Percentiles rank a stretch among this genome's conserved stretches.
Conservation (phyloP, 305 asterid genomes). For the Solanum hybrid region DNA sequence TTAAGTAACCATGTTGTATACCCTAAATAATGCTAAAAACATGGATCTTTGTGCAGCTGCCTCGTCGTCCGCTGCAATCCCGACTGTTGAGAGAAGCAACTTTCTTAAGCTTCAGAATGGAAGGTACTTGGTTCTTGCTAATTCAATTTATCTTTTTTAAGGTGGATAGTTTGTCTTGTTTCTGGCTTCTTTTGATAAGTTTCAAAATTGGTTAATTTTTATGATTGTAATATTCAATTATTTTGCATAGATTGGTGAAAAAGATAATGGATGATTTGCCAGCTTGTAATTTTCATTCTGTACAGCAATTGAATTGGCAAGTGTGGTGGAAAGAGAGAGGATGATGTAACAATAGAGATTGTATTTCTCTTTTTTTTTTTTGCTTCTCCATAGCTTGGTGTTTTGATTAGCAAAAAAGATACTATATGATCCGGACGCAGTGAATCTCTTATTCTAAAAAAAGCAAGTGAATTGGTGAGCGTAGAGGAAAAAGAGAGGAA, state of each 20-base stretch:
- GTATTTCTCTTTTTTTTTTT: background rate
- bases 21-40: slow-evolving; percentile 13
- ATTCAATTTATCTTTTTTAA: background rate
- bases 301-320: background rate
- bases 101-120: slow-evolving; percentile 99
- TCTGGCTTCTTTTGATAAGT: background rate
- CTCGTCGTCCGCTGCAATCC: slow-evolving; percentile 41
- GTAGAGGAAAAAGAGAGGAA: background rate
- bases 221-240: background rate
- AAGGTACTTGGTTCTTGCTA: slow-evolving; percentile 38
- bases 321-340: background rate
- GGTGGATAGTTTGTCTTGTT: background rate
- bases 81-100: slow-evolving; percentile 53
- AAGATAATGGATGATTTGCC: background rate
- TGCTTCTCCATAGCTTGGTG: background rate
- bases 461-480: background rate
- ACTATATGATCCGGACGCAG: background rate
- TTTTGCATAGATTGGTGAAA: background rate
- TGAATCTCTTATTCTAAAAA: background rate
- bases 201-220: background rate
- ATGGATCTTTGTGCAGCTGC: slow-evolving; percentile 53
- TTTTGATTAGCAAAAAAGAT: background rate
- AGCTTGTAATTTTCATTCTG: background rate
- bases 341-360: background rate
- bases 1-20: background rate